These are phyloP conservation scores for Pedinophyceae sp. DNA, from an alignment of 139 green algal genomes.

Conservation along the genomic window DNA sequence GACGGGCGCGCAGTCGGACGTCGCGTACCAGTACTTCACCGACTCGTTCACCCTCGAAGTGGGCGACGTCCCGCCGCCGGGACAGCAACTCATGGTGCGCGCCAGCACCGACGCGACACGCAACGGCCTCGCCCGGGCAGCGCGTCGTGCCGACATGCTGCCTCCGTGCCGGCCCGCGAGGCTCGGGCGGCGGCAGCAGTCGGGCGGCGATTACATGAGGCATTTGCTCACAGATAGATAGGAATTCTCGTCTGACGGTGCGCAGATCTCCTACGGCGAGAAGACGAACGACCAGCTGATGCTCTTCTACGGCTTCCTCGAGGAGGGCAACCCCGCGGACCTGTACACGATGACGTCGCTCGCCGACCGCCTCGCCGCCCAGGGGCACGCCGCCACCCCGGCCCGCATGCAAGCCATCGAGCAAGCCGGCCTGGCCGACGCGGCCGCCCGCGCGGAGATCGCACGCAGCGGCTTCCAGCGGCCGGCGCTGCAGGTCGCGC, in stretches of 20 bases:
- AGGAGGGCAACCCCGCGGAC: constrained; percentile 3
- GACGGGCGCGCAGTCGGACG: not conserved
- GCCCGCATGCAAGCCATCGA: not conserved
- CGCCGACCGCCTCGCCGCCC: not conserved
- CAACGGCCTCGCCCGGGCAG: no score
- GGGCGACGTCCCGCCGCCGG: no score
- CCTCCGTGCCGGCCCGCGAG: no score
- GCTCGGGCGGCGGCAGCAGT: no score
- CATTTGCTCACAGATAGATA: no score
- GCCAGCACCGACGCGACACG: no score
- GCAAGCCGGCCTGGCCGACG: not conserved
- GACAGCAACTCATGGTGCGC: no score
- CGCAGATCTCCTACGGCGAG: no score
- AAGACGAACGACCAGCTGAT: constrained; percentile 3
- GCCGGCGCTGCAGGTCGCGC: not conserved
- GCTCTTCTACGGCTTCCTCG: not conserved
- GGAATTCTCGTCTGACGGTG: no score
- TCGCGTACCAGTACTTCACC: not conserved
- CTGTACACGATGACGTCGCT: not conserved
- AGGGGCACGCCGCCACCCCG: not conserved
- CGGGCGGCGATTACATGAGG: no score
- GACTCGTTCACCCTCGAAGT: not conserved
- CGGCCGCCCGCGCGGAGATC: not conserved
- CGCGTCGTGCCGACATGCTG: no score
- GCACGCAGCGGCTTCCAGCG: not conserved